Conservation (phyloP, 176 grass and related monocot species). For the Saccharum spontaneum region DNA sequence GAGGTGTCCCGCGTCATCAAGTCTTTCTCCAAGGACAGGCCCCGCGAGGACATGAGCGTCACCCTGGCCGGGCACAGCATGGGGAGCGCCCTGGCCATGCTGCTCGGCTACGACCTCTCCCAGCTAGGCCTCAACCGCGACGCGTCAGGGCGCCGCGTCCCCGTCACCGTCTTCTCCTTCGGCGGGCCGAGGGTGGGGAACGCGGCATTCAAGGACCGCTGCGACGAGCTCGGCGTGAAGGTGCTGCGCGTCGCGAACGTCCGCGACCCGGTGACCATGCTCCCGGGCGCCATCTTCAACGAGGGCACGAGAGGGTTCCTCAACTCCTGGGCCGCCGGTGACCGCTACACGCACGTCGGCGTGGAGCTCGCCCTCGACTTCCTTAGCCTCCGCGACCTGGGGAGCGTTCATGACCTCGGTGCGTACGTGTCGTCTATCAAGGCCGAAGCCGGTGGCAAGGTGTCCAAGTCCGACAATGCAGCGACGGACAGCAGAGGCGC, state of each 20-base stretch:
- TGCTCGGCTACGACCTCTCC: constrained; percentile 52
- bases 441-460: neutral
- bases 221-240: constrained; percentile 59
- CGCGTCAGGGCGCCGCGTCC: neutral
- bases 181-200: constrained; percentile 60
- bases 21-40: constrained; percentile 9
- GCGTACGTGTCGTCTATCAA: constrained; percentile 41
- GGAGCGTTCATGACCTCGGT: constrained; percentile 51
- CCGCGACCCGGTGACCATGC: constrained; percentile 52
- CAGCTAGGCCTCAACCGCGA: constrained; percentile 44
- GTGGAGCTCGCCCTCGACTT: constrained; percentile 62
- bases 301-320: constrained; percentile 32
- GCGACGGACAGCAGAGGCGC: neutral
- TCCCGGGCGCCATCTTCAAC: constrained; percentile 52
- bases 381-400: constrained; percentile 35
- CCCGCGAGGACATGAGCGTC: constrained; percentile 46
- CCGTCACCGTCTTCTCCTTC: constrained; percentile 66
- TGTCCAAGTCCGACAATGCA: neutral
- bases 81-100: constrained; percentile 50
- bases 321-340: constrained; percentile 2
- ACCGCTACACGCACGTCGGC: constrained; percentile 60
- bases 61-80: constrained; percentile 64
- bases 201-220: constrained; percentile 49
- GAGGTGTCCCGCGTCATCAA: constrained; percentile 37
- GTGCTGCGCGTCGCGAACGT: constrained; percentile 53